Evolutionary conservation across 306 rosid genomes (phyloP).

Genomic region (Prinsepia uniflora): DNA sequence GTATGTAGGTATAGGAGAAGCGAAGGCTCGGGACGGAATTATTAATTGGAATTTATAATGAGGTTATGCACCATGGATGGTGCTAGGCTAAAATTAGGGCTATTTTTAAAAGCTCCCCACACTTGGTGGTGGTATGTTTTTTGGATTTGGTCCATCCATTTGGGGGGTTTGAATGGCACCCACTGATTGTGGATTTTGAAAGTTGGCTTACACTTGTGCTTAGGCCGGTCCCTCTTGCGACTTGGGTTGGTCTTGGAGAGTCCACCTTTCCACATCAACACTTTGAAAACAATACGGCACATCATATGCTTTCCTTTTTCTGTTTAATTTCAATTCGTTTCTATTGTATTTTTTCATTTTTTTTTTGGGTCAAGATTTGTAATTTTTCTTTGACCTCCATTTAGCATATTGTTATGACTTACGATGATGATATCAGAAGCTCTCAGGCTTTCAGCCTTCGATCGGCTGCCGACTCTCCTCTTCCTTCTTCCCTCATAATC

Average conservation of each 20-base stretch:
- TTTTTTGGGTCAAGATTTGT: no score
- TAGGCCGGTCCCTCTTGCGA: constrained; percentile 9
- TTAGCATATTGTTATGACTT: neutral
- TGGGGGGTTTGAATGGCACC: constrained; percentile 28
- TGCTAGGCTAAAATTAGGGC: constrained; percentile 23
- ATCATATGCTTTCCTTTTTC: neutral
- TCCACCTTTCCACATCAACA: constrained; percentile 11
- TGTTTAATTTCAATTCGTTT: neutral
- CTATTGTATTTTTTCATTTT: neutral
- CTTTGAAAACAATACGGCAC: constrained; percentile 1
- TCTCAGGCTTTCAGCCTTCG: neutral
- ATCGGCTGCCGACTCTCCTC: no score
- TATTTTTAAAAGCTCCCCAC: constrained; percentile 18
- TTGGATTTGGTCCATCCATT: constrained; percentile 39
- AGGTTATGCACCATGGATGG: constrained; percentile 32
- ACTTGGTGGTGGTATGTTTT: neutral
- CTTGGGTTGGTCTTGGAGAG: constrained; percentile 9
- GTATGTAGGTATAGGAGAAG: neutral
- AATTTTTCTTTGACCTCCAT: neutral
- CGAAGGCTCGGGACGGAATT: constrained; percentile 23
- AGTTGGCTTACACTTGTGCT: neutral
- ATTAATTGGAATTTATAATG: constrained; percentile 7
- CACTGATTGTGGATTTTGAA: constrained; percentile 18
- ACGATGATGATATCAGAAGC: neutral
- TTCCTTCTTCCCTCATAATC: no score